Evolutionary conservation across 2,329 filamentous ascomycete genomes (phyloP).

Genomic region (Botryosphaeria agaves): DNA sequence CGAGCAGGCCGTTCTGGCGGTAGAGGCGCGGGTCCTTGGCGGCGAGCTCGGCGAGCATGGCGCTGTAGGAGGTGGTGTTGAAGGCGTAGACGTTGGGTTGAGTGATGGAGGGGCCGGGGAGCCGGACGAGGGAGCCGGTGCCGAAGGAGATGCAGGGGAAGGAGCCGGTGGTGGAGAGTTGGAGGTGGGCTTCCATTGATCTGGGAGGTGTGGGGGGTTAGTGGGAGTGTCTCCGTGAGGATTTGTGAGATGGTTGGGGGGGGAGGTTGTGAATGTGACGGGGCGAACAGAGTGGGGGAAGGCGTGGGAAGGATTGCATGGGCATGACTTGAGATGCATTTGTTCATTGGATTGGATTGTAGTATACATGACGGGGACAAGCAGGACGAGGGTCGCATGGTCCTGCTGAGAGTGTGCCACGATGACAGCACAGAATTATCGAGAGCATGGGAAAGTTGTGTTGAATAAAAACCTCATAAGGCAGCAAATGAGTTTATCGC

Average conservation of each 20-base stretch:
- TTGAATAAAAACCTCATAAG: too few relatives aligned
- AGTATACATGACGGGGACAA: too few relatives aligned
- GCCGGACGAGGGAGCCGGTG: constrained; percentile 81
- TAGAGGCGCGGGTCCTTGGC: constrained; percentile 78
- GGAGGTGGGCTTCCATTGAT: constrained; percentile 98
- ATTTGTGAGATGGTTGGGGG: not conserved
- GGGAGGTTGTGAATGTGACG: constrained; percentile 1
- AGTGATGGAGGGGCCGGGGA: constrained; percentile 78
- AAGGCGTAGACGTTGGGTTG: constrained; percentile 97
- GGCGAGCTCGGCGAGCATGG: constrained; percentile 83
- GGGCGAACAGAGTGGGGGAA: too few relatives aligned
- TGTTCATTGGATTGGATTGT: too few relatives aligned
- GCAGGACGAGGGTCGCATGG: too few relatives aligned
- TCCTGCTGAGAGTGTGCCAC: too few relatives aligned
- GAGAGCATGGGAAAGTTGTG: too few relatives aligned
- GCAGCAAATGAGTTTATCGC: too few relatives aligned
- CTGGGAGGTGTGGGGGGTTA: too few relatives aligned
- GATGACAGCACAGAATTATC: too few relatives aligned
- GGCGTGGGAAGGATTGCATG: too few relatives aligned
- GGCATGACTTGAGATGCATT: too few relatives aligned
- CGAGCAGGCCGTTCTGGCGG: constrained; percentile 77
- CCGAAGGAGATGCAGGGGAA: constrained; percentile 98
- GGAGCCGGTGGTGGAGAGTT: constrained; percentile 56
- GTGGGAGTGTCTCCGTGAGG: constrained; percentile 5
- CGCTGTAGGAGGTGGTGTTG: constrained; percentile 89